Base-by-base conservation (phyloP, 805 yeast genomes). In the Starmerella tilneyi region DNA sequence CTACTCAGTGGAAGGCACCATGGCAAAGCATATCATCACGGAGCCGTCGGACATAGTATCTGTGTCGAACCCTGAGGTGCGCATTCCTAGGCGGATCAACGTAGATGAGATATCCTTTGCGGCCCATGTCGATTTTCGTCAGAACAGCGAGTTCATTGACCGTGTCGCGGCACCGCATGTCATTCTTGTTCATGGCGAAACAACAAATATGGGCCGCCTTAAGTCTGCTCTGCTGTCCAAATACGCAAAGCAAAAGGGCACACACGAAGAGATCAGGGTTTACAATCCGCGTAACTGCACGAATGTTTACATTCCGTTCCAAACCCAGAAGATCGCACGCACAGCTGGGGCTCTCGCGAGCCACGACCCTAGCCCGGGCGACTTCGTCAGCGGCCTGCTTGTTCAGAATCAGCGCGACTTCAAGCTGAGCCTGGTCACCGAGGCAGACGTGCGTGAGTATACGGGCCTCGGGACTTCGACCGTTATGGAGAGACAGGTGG, bases 81-180 rank as follows among this genome's bases (percentile, higher is more conserved):
- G 77, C 48, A 81, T 92, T 32, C 96, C 97, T 5, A 76, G 98
- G 58, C 72, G 96, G 52, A 65, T 94, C 45, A 75, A 74, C 38
- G 79, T 92, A 15, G 96, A 89, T 53, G 99, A 92, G 63, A 81
- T 92, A 4, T 88, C 97, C 1, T 92, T 92, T 70, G 97, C 98
- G n/a, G 99, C 99, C 0, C 99, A 92, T 64, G 99, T 92, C 19
- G 99, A 92, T 61, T 92, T 81, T 63, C 85, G 83, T 56, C 96
- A 92, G 59, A 92, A 92, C 56, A 70, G 94, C 1, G 84, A 82
- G 46, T 92, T 92, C 59, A 92, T 92, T 48, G 96, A 88, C 54
- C 69, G 78, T 48, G 84, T 92, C 2, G 81, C 81, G 47, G 94
- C 99, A 0, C 74, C 74, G 48, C 78, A 82, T 44, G 83, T 92